Conservation (phyloP, 768 basidiomycete genomes). For the Hygrophoropsis aurantiaca region DNA sequence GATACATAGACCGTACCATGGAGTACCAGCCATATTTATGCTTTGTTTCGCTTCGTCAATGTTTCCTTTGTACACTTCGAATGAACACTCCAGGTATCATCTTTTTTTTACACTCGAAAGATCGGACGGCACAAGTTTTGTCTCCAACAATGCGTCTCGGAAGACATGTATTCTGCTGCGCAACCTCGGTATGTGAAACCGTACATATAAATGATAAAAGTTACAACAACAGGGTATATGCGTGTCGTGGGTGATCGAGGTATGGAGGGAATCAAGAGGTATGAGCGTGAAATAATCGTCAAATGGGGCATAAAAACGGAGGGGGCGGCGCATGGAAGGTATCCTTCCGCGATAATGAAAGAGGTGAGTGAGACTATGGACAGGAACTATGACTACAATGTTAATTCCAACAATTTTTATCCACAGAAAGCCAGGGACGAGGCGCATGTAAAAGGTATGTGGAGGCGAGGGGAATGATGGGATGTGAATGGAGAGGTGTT, state of each 20-base stretch:
- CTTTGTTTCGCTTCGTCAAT: too few relatives aligned
- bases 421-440: constrained; percentile 33
- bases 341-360: constrained; percentile 8
- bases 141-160: constrained; percentile 16
- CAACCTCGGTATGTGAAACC: constrained; percentile 30
- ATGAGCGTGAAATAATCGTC: constrained; percentile 23
- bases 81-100: too few relatives aligned
- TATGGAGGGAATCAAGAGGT: not conserved
- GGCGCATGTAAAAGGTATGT: constrained; percentile 15
- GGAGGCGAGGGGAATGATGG: constrained; percentile 3
- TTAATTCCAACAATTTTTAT: constrained; percentile 38
- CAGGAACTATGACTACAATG: constrained; percentile 31
- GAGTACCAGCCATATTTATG: too few relatives aligned
- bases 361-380: constrained; percentile 27
- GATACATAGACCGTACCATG: too few relatives aligned
- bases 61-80: too few relatives aligned
- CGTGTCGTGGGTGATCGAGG: constrained; percentile 23
- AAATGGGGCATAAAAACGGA: constrained; percentile 23
- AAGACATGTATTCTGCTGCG: constrained; percentile 36
- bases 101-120: too few relatives aligned
- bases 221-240: constrained; percentile 36
- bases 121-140: too few relatives aligned
- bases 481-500: constrained; percentile 19
- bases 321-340: constrained; percentile 16
- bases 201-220: constrained; percentile 21